These are phyloP conservation scores for Graphilbum ipis-grandicollis DNA, from an alignment of 2,329 filamentous ascomycete species.

Conservation along the genomic window DNA sequence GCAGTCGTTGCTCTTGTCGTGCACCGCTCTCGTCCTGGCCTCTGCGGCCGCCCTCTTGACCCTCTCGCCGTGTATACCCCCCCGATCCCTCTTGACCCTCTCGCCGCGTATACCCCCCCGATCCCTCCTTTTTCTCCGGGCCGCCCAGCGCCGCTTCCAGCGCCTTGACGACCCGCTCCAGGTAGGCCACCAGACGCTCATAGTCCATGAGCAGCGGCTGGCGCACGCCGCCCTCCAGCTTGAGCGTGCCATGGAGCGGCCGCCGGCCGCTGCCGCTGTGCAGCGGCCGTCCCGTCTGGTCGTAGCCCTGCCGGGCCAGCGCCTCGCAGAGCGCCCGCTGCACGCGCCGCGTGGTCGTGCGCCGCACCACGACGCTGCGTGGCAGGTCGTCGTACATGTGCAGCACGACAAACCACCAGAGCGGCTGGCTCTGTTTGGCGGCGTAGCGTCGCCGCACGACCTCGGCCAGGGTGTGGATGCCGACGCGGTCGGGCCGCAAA, in stretches of 20 bases:
- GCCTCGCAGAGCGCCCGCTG: slow-evolving; percentile 9
- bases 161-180: slow-evolving; percentile 3
- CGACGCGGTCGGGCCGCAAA: background rate
- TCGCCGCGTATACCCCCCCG: background rate
- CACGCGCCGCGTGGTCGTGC: slow-evolving; percentile 4
- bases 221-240: slow-evolving; percentile 3
- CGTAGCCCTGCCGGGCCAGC: slow-evolving; percentile 11
- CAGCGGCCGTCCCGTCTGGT: slow-evolving; percentile 7
- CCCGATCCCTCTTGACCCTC: no score
- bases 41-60: no score
- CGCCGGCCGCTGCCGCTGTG: background rate
- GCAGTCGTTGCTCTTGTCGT: no score
- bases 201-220: slow-evolving; percentile 1
- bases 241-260: slow-evolving; percentile 9
- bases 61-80: background rate
- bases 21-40: no score
- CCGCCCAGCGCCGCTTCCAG: slow-evolving; percentile 6
- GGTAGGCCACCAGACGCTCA: slow-evolving; percentile 3
- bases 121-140: no score
- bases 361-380: slow-evolving; percentile 2
- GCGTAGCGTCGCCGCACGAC: slow-evolving; percentile 14
- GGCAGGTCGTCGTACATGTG: background rate
- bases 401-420: slow-evolving; percentile 8
- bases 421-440: slow-evolving; percentile 10
- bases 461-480: slow-evolving; percentile 9